Conservation (phyloP, 192 early-diverging fungal genomes). For the Allomyces macrogynus region DNA sequence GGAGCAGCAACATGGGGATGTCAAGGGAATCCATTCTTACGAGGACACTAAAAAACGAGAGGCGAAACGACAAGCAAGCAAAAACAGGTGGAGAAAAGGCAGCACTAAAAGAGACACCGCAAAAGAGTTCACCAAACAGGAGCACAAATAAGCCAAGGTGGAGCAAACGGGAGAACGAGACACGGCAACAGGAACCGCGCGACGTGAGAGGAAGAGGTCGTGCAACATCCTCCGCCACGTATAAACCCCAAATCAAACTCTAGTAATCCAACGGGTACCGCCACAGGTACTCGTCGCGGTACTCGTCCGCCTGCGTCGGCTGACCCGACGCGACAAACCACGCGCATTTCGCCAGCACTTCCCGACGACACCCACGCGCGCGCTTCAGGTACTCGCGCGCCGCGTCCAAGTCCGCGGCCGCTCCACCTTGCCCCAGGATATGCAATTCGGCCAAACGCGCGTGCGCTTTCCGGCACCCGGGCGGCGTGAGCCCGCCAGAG, state of each 20-base stretch:
- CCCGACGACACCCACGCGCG: conserved; percentile 2
- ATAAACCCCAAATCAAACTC: neutral
- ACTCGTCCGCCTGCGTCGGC: conserved; percentile 9
- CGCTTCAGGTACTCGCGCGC: conserved; percentile 11
- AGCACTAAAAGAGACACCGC: too few species aligned
- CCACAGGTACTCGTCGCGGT: conserved; percentile 23
- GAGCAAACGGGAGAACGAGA: too few species aligned
- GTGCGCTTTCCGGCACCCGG: conserved; percentile 15
- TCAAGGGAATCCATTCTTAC: too few species aligned
- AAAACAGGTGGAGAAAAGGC: too few species aligned
- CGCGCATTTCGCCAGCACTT: neutral
- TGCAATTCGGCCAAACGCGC: conserved; percentile 16
- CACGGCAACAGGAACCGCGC: too few species aligned
- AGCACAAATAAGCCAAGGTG: too few species aligned
- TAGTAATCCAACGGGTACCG: conserved; percentile 13
- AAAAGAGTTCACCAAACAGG: too few species aligned
- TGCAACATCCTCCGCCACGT: too few species aligned
- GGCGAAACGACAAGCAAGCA: too few species aligned
- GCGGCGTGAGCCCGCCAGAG: conserved; percentile 3
- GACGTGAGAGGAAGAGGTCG: too few species aligned
- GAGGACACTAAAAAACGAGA: too few species aligned
- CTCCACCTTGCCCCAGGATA: conserved; percentile 14
- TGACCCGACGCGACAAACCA: neutral
- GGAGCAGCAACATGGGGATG: neutral
- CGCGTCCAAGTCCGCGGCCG: conserved; percentile 13